Conservation (phyloP, 306 rosid species). For the Rubus idaeus region DNA sequence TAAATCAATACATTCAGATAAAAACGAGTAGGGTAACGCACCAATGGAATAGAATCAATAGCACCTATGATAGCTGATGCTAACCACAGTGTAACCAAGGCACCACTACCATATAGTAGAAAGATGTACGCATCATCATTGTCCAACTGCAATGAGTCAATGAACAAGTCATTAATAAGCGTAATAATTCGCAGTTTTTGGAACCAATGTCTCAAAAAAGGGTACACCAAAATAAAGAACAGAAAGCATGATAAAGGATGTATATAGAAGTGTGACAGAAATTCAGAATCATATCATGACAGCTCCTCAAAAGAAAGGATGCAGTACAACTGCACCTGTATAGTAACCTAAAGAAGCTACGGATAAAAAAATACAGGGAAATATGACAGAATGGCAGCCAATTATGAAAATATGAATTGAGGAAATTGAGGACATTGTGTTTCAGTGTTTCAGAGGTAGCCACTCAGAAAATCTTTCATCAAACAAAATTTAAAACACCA, state of each 20-base stretch:
- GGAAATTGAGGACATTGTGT: background rate
- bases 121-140: slow-evolving; percentile 35
- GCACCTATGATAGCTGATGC: slow-evolving; percentile 71
- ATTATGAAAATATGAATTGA: background rate
- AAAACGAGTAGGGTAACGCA: slow-evolving; percentile 25
- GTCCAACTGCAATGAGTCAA: slow-evolving; percentile 48
- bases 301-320: background rate
- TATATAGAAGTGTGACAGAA: background rate
- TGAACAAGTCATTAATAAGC: background rate
- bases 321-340: background rate
- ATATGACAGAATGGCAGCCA: background rate
- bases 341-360: background rate
- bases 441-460: background rate
- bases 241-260: background rate
- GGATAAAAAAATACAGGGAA: background rate
- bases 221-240: background rate
- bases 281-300: background rate
- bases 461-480: background rate
- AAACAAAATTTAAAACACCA: background rate
- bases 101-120: slow-evolving; percentile 54
- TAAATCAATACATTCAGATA: background rate
- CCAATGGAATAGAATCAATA: slow-evolving; percentile 87
- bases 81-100: slow-evolving; percentile 57
- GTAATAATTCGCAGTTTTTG: background rate
- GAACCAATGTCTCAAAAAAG: background rate